Base-by-base conservation (phyloP, 2,329 filamentous ascomycete species). In the Hymenoscyphus scutula region DNA sequence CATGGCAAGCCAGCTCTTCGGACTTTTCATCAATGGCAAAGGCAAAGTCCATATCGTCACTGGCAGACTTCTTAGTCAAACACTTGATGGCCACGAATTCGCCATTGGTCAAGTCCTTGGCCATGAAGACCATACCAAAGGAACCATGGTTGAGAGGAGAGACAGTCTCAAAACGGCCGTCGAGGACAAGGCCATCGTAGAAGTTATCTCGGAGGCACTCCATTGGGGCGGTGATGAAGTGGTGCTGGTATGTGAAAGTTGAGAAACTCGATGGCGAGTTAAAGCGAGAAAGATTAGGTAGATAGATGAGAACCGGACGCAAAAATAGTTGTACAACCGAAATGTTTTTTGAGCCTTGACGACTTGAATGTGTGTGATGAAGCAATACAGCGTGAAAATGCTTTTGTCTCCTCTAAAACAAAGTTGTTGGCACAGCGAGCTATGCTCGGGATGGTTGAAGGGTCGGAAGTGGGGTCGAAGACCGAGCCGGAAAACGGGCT, bases 61-160 rank as follows among this genome's bases (percentile, higher is more conserved):
- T 80, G 55, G 89, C 86, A 10, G 84, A 81, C 71, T 85, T 84
- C 83, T 98, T 99, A 74, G 92, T 92, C 76, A 98, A 81, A 77
- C 94, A 97, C 80, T 99, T 99, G 84, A 99, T 90, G 66, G 95
- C 95, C 70, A 99, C 95, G 64, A 86, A 84, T 64, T 95, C 82
- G 70, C 88, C 85, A 64, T 90, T 96, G 67, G 82, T 76, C 68
- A 88, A 81, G 76, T 99, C 92, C 75, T 84, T 89, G 64, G 94
- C 95, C 79, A 92, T 88, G 78, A 97, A 97, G 72, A 99, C 95
- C 91, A 98, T 96, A 75, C 95, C 95, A 74, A 98, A 99, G 61
- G 95, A 98, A 71, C 95, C 95, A 84, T 97, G 92, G 76, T 99
- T 99, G 80, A 99, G 89, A 62, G 95, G 93, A 70, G 93, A 91